A percentile compares a stretch with the other conserved stretches of the same genome.
Evolutionary conservation across 2,329 filamentous ascomycete species (phyloP).

Genomic region (Claviceps quebecensis): DNA sequence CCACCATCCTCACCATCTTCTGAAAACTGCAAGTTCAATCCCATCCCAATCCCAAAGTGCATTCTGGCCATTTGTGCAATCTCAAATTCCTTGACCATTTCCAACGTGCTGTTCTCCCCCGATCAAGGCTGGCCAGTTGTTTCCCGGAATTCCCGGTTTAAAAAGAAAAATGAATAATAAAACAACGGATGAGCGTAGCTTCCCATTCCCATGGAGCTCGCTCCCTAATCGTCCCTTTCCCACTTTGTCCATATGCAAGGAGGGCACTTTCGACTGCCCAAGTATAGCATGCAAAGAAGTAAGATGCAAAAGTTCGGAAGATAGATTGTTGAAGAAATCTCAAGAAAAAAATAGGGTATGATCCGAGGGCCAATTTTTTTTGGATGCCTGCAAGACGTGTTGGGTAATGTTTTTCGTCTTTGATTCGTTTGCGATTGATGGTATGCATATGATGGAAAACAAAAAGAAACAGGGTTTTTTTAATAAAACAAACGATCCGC

Average conservation of each 20-base stretch:
- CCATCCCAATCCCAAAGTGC: neutral
- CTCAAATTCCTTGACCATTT: slow-evolving; percentile 15
- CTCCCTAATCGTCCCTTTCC: slow-evolving; percentile 7
- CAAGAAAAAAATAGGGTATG: slow-evolving; percentile 19
- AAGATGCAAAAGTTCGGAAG: slow-evolving; percentile 8
- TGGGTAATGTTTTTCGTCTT: slow-evolving; percentile 13
- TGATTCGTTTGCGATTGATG: slow-evolving; percentile 9
- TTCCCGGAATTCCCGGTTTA: slow-evolving; percentile 14
- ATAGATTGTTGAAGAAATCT: slow-evolving; percentile 12
- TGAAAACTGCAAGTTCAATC: neutral
- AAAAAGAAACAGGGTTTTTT: slow-evolving; percentile 11
- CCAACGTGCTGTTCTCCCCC: neutral
- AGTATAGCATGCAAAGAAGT: slow-evolving; percentile 13
- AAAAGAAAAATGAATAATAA: slow-evolving; percentile 7
- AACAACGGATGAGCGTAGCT: neutral
- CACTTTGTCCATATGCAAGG: slow-evolving; percentile 7
- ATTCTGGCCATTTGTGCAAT: slow-evolving; percentile 17
- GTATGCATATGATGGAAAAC: neutral
- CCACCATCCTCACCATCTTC: neutral
- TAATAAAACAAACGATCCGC: slow-evolving; percentile 22
- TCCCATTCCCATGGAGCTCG: slow-evolving; percentile 1
- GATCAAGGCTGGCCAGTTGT: slow-evolving; percentile 15
- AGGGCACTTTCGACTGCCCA: slow-evolving; percentile 6
- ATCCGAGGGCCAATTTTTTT: slow-evolving; percentile 24
- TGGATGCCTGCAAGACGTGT: slow-evolving; percentile 23